Base-by-base conservation (phyloP, 2,329 filamentous ascomycete species). In the Colletotrichum truncatum region DNA sequence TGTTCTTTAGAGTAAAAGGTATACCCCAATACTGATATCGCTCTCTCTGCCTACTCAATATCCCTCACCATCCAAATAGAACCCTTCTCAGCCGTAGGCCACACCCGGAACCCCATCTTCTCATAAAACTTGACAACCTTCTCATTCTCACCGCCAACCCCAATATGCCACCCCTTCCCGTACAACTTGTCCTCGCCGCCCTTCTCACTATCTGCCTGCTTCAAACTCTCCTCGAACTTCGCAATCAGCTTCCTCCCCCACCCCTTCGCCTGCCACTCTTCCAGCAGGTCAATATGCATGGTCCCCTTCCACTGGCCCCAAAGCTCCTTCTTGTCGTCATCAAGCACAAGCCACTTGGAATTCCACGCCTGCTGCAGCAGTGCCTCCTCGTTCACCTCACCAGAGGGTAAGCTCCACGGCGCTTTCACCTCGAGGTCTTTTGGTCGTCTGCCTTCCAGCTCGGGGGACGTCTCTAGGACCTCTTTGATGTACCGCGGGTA, bases 81-180 rank as follows among this genome's bases (percentile, higher is more conserved):
- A 23, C 74, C 78, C 65, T 70, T 73, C 49, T 76, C 74, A 4
- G 75, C 77, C 3, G 76, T 75, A 5, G 74, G 72, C 66, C 76
- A 71, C 8, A 82, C 70, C 61, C 74, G 73, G 64, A 85, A 85
- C 34, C 81, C 83, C 64, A 81, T 68, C 72, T 72, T 79, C 72
- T 84, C 78, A 68, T 85, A 85, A 68, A 85, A 85, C 45, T 72
- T 69, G 43, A 85, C 78, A 12, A 85, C 83, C 73, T 80, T 79
- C 6, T 67, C 74, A 69, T 85, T 85, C 71, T 84, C 83, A 25
- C 72, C 77, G 11, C 77, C 76, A 7, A 85, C 74, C 3, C 81
- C 81, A 30, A 85, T 75, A 66, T 80, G 79, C 18, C 82, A 74
- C 3, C 82, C 82, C 67, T 69, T 74, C 23, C 76, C 78, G 38